Base-by-base conservation (phyloP, 2,329 filamentous ascomycete species). In the Hypoxylon sp. region DNA sequence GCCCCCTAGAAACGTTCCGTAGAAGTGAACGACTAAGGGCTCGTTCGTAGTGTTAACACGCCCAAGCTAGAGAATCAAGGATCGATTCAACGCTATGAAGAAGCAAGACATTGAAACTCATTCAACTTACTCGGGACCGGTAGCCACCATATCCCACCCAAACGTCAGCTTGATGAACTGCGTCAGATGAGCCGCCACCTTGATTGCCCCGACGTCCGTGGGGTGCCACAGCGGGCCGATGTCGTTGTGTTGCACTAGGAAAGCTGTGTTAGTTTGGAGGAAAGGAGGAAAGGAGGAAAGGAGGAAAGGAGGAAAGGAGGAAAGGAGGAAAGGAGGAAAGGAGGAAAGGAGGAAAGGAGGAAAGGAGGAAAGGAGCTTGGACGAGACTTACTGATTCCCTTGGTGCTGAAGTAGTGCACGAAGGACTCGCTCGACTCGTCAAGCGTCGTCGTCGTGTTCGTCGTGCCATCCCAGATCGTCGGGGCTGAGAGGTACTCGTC, bases 401-500 rank as follows among this genome's bases (percentile, higher is more conserved):
- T 85, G 0, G 84, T 87, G 69, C 87, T 85, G 76, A 89, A 89
- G 68, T 87, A 86, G 69, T 87, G 82, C 28, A 89, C 84, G 55
- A 86, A 88, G 0, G 80, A 79, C 59, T 80, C 70, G 37, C 70
- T 71, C 11, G 71, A 70, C 20, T 61, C 71, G 55, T 76, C 66
- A 1, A 75, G 73, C 2, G 59, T 71, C 22, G 71, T 75, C 1
- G 74, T 79, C 20, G 71, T 76, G 54, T 80, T 79, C 17, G 73
- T 79, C 26, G 75, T 72, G 10, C 74, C 79, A 59, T 82, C 76
- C 72, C 79, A 82, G 8, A 77, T 72, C 7, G 73, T 64, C 0
- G 80, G 79, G 24, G 77, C 76, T 4, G 68, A 69, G 19, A 83
- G 74, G 64, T 82, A 83, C 15, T 72, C 68, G 2, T 74, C 70